These are phyloP conservation scores for Trifolium subterraneum DNA, from an alignment of 306 rosid genomes.

Conservation along the genomic window DNA sequence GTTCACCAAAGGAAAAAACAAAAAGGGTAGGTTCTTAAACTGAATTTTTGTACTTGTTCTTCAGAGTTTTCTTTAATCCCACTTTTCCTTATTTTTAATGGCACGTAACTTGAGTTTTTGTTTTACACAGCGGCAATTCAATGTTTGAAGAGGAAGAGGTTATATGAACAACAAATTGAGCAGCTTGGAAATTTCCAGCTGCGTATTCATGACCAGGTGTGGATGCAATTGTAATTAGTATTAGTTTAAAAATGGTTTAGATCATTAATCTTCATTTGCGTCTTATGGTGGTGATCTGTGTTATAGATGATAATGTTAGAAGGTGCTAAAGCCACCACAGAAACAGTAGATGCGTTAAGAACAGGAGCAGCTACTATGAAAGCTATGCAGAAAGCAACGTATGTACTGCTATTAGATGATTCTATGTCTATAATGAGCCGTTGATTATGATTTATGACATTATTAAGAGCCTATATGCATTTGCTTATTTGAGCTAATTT, in stretches of 20 bases:
- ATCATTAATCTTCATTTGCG: conserved; percentile 28
- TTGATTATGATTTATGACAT: conserved; percentile 31
- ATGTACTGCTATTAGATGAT: conserved; percentile 37
- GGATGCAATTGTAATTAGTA: conserved; percentile 11
- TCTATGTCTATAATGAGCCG: neutral
- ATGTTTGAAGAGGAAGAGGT: conserved; percentile 93
- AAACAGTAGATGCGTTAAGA: conserved; percentile 97
- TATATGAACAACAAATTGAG: conserved; percentile 96
- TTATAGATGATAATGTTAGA: conserved; percentile 95
- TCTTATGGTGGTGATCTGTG: conserved; percentile 36
- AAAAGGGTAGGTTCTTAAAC: conserved; percentile 63
- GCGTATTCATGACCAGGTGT: conserved; percentile 97
- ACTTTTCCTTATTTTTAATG: conserved; percentile 1
- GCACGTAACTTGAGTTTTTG: conserved; percentile 4
- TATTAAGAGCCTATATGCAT: neutral
- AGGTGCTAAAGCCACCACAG: conserved; percentile 99
- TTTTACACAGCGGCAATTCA: conserved; percentile 84
- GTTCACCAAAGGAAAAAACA: conserved; percentile 80
- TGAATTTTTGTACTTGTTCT: neutral
- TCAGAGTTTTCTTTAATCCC: neutral
- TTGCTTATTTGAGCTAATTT: neutral
- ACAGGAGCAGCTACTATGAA: conserved; percentile 96
- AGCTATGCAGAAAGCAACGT: conserved; percentile 99
- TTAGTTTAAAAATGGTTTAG: conserved; percentile 5
- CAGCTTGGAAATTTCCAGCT: conserved; percentile 97